Percentiles rank a stretch among this genome's conserved stretches.
phyloP scores from a whole-genome alignment of 129 eudicot species.

The Lactuca sativa region DNA sequence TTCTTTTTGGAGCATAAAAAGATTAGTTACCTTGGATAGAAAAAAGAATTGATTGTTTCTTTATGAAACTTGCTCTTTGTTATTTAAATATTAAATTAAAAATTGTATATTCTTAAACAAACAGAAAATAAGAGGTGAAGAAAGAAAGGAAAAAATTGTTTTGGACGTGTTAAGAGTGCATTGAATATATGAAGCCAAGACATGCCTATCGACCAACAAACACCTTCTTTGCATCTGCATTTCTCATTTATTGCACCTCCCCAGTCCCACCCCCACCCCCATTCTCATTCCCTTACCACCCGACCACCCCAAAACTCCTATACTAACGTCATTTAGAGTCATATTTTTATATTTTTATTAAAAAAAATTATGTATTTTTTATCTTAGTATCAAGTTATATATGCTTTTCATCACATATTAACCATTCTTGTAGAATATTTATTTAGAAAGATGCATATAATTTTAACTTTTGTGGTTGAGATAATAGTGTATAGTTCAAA shows the following conservation, averaged over 20 bases:
- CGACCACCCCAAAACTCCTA: conserved; percentile 18
- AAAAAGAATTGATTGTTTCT: background rate
- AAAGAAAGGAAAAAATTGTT: conserved; percentile 15
- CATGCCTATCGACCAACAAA: conserved; percentile 36
- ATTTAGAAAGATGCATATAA: too few species aligned
- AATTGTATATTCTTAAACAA: background rate
- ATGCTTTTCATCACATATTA: too few species aligned
- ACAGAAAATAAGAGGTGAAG: background rate
- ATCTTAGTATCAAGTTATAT: too few species aligned
- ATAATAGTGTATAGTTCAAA: too few species aligned
- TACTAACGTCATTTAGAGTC: background rate
- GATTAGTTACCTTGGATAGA: too few species aligned
- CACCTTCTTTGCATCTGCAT: conserved; percentile 30
- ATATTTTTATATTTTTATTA: too few species aligned
- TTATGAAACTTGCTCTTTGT: too few species aligned
- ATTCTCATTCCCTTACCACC: conserved; percentile 16
- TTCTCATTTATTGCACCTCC: conserved; percentile 33
- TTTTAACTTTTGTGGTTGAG: too few species aligned
- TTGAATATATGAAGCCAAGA: conserved; percentile 34
- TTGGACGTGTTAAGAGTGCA: conserved; percentile 27
- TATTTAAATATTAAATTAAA: background rate
- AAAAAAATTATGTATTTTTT: too few species aligned
- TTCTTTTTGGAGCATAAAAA: too few species aligned
- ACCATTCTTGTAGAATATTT: too few species aligned
- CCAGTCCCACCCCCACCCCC: conserved; percentile 21